These are phyloP conservation scores for Cladosporium velox DNA, from an alignment of 2,329 filamentous ascomycete species.

Conservation along the genomic window DNA sequence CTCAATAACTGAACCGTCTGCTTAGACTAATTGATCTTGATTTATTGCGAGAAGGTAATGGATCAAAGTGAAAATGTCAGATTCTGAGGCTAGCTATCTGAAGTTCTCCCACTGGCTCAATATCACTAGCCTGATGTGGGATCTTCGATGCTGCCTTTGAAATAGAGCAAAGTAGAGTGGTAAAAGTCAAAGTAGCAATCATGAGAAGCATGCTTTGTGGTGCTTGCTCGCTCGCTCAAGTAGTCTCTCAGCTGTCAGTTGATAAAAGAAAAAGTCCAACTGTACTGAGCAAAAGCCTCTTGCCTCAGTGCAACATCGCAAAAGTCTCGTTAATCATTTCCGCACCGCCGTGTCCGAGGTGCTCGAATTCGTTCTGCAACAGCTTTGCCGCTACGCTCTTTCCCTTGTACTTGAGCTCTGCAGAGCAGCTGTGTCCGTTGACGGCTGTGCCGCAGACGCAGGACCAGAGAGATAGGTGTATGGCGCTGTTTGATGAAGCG, in stretches of 20 bases:
- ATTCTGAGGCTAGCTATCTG: slow-evolving; percentile 1
- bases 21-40: too few species aligned
- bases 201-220: background rate
- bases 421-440: slow-evolving; percentile 28
- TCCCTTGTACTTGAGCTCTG: slow-evolving; percentile 6
- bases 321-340: background rate
- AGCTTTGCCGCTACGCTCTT: background rate
- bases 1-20: too few species aligned
- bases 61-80: too few species aligned
- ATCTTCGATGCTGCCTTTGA: too few species aligned
- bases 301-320: background rate
- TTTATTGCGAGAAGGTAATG: too few species aligned
- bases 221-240: background rate
- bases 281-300: too few species aligned
- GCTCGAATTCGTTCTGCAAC: slow-evolving; percentile 2
- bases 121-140: too few species aligned
- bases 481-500: background rate
- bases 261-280: background rate
- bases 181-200: background rate
- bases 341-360: background rate
- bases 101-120: too few species aligned
- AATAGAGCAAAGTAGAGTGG: background rate
- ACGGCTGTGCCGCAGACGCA: slow-evolving; percentile 32
- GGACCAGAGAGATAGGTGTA: slow-evolving; percentile 25
- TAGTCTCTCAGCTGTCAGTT: background rate